These are phyloP conservation scores for Hyphopichia homilentoma DNA, from an alignment of 805 yeast genomes.

Conservation along the genomic window DNA sequence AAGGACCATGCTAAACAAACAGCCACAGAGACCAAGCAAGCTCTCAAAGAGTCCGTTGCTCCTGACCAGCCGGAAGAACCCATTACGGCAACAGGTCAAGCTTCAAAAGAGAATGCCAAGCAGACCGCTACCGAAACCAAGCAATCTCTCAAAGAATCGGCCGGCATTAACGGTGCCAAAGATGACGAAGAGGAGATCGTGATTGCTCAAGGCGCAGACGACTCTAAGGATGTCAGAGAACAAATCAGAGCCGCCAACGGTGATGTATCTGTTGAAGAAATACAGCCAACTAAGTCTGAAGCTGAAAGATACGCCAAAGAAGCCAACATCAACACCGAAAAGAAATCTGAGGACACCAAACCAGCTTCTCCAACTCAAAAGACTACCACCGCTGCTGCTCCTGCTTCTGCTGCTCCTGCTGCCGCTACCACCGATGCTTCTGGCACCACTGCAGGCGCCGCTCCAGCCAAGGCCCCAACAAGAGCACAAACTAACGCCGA, in stretches of 20 bases:
- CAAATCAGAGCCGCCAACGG: constrained; percentile 34
- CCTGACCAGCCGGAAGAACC: constrained; percentile 13
- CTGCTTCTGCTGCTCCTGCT: constrained; percentile 3
- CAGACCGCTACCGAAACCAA: no score
- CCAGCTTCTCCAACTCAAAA: constrained; percentile 2
- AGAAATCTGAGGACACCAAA: constrained; percentile 9
- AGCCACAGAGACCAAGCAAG: constrained; percentile 1
- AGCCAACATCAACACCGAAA: constrained; percentile 18
- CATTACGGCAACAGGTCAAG: no score
- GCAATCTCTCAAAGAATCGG: no score
- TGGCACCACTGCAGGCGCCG: no score
- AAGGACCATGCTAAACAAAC: no score
- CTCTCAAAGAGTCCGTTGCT: constrained; percentile 7
- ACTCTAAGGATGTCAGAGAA: constrained; percentile 26
- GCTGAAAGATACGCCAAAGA: constrained; percentile 32
- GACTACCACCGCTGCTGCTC: constrained; percentile 1
- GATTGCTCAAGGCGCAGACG: constrained; percentile 33
- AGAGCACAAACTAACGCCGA: no score
- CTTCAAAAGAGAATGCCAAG: no score
- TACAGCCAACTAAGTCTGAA: constrained; percentile 39
- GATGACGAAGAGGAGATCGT: constrained; percentile 34
- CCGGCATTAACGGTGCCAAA: no score
- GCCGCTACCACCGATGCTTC: no score
- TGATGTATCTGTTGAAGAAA: constrained; percentile 37
- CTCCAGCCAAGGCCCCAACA: no score